Evolutionary conservation across 2,329 filamentous ascomycete species (phyloP), one percentile per base, ranked within the genome.

Genomic region (Colletotrichum nymphaeae): DNA sequence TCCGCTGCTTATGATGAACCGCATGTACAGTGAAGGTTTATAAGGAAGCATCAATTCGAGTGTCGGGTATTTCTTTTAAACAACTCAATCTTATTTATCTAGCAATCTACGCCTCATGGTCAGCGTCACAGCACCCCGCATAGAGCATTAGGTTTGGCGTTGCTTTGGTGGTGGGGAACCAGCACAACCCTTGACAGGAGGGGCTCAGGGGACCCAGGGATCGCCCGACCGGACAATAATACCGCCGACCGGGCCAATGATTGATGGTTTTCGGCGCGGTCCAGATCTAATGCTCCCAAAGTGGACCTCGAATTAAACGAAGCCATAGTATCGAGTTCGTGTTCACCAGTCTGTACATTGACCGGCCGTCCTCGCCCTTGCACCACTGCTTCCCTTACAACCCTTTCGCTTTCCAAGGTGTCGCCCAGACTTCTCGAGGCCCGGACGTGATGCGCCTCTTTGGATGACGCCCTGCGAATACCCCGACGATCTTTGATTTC

Each of bases 291-390:
- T 69, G 66, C 19, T 65, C 26, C 35, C 60, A 60, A 37, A 71
- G 67, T 73, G 71, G 71, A 60, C 35, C 71, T 71, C 22, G 71
- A 71, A 73, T 69, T 72, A 63, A 69, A 72, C 58, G 69, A 69
- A 67, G 56, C 67, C 55, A 66, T 73, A 60, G 67, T 62, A 49
- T 66, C 70, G 55, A 65, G 42, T 35, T 70, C 62, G 71, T 73
- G 71, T 73, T 65, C 62, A 71, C 55, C 60, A 62, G 24, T 26
- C 35, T 63, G 56, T 71, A 53, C 60, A 35, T 58, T 56, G 53
- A 53, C 24, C 11, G 53, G n/a, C 49, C n/a, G 60, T 28, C 62
- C 28, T 66, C 49, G 53, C 62, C 67, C 62, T 73, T 66, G 62
- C 60, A 73, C 71, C 37, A 66, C 57, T 22, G 28, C 32, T 26